Evolutionary conservation across 2,329 filamentous ascomycete genomes (phyloP).

Genomic region (Trichocomaceae sp.): DNA sequence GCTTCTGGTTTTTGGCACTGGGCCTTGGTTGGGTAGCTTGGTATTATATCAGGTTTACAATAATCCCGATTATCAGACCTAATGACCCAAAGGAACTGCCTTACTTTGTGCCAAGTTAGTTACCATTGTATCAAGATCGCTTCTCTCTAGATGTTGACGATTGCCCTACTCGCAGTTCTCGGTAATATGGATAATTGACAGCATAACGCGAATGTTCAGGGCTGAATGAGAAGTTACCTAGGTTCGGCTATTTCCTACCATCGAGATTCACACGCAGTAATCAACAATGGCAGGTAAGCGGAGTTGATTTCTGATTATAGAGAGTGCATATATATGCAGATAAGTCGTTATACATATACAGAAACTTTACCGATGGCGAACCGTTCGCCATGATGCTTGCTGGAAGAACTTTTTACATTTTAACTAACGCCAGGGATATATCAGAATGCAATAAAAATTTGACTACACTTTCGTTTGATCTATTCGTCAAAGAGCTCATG

Average conservation of each 20-base stretch:
- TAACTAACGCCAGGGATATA: neutral
- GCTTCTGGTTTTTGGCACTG: neutral
- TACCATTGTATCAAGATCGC: neutral
- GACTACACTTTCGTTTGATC: neutral
- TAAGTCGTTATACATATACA: too few species aligned
- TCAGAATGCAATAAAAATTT: slow-evolving; percentile 2
- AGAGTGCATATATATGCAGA: too few species aligned
- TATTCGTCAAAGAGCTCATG: neutral
- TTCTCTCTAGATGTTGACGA: neutral
- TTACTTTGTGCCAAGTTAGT: neutral
- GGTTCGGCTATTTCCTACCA: neutral
- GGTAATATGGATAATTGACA: neutral
- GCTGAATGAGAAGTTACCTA: neutral
- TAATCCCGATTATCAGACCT: neutral
- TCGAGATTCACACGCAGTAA: neutral
- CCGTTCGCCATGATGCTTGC: neutral
- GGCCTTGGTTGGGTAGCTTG: neutral
- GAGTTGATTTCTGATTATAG: too few species aligned
- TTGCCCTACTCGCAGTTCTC: neutral
- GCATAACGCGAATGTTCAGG: too few species aligned
- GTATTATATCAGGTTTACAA: neutral
- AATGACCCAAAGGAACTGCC: neutral
- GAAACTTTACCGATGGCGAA: neutral
- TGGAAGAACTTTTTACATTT: neutral
- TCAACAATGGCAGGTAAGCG: neutral